phyloP scores from a whole-genome alignment of 2,329 filamentous ascomycete species.

The Tolypocladium paradoxum region DNA sequence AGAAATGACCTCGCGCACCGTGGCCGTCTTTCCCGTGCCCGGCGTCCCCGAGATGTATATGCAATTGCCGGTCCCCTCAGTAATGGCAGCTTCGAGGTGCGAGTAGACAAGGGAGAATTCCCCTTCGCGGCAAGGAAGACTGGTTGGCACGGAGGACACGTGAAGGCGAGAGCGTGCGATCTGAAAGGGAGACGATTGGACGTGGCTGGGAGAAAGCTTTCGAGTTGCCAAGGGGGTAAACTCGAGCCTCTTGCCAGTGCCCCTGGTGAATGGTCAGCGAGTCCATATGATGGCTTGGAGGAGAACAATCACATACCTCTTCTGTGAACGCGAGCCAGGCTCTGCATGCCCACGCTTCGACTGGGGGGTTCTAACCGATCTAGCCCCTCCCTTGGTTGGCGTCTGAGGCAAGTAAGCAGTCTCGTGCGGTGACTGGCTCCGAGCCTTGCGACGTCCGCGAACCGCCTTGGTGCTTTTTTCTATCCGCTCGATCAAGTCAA shows the following conservation, averaged over 20 bases:
- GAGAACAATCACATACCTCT: conserved; percentile 12
- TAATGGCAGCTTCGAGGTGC: conserved; percentile 87
- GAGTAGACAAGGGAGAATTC: conserved; percentile 91
- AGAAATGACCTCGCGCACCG: conserved; percentile 86
- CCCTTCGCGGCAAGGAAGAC: conserved; percentile 80
- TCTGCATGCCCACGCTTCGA: conserved; percentile 18
- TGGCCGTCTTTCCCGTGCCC: conserved; percentile 94
- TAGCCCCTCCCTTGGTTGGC: conserved; percentile 22
- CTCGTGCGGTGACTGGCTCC: conserved; percentile 21
- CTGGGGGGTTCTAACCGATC: conserved; percentile 18
- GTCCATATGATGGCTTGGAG: background rate
- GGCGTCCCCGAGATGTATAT: conserved; percentile 99
- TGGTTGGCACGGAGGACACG: conserved; percentile 83
- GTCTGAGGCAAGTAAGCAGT: conserved; percentile 23
- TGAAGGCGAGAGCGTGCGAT: conserved; percentile 81
- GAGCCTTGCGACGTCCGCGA: conserved; percentile 18
- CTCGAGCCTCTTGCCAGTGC: conserved; percentile 61
- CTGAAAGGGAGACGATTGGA: conserved; percentile 80
- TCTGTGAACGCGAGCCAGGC: conserved; percentile 19
- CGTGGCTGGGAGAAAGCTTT: conserved; percentile 62
- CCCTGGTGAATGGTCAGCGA: conserved; percentile 38
- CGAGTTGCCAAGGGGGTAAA: conserved; percentile 93
- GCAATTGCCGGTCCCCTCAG: conserved; percentile 84
- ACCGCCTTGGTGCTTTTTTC: conserved; percentile 63
- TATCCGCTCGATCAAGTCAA: conserved; percentile 54